Percentiles rank a stretch among this genome's conserved stretches.
These are phyloP conservation scores for Leishmania amazonensis DNA, from an alignment of 208 protist species.

Conservation along the genomic window DNA sequence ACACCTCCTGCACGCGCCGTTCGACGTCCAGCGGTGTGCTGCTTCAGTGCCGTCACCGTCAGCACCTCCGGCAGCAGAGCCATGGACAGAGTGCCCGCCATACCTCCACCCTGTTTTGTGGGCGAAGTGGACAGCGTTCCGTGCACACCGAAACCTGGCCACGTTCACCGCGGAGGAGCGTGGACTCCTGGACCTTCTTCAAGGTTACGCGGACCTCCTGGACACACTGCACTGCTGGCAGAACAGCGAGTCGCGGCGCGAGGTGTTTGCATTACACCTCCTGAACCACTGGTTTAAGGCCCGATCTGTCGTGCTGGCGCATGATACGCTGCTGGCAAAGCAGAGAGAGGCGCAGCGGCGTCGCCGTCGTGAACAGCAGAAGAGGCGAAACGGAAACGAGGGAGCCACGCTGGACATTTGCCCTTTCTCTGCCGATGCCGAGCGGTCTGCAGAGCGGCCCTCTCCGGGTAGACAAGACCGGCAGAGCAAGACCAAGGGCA, in stretches of 20 bases:
- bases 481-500: background rate
- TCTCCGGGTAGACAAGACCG: background rate
- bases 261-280: constrained; percentile 72
- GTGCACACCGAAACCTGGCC: constrained; percentile 22
- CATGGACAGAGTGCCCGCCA: constrained; percentile 32
- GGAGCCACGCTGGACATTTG: background rate
- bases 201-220: constrained; percentile 81
- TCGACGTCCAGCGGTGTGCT: constrained; percentile 24
- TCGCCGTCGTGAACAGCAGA: constrained; percentile 9
- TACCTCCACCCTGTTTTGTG: constrained; percentile 76
- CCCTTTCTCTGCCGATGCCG: background rate
- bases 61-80: background rate
- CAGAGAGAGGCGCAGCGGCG: constrained; percentile 13
- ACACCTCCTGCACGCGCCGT: constrained; percentile 61
- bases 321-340: constrained; percentile 66
- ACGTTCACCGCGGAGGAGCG: constrained; percentile 71
- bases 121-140: constrained; percentile 71
- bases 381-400: constrained; percentile 1
- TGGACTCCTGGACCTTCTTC: constrained; percentile 70
- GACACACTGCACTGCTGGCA: constrained; percentile 79
- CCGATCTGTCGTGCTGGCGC: constrained; percentile 65
- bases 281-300: constrained; percentile 92
- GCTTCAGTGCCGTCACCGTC: background rate
- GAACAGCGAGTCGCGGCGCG: constrained; percentile 64
- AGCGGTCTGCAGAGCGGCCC: background rate